These are phyloP conservation scores for Schizosaccharomyces octosporus DNA, from an alignment of 805 yeast species.

Conservation along the genomic window DNA sequence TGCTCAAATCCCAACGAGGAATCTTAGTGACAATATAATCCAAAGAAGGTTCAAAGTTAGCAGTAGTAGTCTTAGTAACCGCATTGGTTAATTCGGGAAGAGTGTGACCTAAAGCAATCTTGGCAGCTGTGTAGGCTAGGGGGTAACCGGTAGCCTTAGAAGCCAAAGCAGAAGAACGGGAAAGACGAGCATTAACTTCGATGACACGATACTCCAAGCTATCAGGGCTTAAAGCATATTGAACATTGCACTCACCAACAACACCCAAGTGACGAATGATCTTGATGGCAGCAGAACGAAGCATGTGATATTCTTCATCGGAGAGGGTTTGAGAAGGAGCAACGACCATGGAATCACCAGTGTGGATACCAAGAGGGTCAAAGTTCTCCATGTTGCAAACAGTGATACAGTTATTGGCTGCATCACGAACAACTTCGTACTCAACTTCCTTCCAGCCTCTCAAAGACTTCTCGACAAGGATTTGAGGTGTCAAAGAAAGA, in stretches of 20 bases:
- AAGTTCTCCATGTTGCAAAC: constrained; percentile 98
- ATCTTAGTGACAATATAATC: constrained; percentile 93
- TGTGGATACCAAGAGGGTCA: constrained; percentile 93
- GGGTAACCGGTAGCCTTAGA: constrained; percentile 98
- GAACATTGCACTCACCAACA: constrained; percentile 97
- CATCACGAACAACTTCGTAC: constrained; percentile 95
- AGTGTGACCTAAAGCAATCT: constrained; percentile 78
- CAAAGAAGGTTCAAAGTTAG: constrained; percentile 90
- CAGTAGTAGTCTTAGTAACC: constrained; percentile 80
- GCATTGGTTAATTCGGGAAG: constrained; percentile 77
- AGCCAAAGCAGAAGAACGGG: constrained; percentile 96
- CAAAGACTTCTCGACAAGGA: constrained; percentile 69
- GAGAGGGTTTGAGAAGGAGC: constrained; percentile 96
- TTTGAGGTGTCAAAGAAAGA: constrained; percentile 75
- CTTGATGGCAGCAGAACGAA: constrained; percentile 90
- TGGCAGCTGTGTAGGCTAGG: constrained; percentile 92
- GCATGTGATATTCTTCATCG: constrained; percentile 92
- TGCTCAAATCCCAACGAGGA: constrained; percentile 96
- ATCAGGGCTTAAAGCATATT: constrained; percentile 82
- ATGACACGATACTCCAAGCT: constrained; percentile 88
- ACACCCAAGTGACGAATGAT: constrained; percentile 94
- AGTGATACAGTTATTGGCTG: constrained; percentile 89
- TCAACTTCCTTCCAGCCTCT: constrained; percentile 99
- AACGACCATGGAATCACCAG: constrained; percentile 96
- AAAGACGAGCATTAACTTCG: constrained; percentile 92